Conservation (phyloP, 345 rosid species). For the Lagerstroemia speciosa region DNA sequence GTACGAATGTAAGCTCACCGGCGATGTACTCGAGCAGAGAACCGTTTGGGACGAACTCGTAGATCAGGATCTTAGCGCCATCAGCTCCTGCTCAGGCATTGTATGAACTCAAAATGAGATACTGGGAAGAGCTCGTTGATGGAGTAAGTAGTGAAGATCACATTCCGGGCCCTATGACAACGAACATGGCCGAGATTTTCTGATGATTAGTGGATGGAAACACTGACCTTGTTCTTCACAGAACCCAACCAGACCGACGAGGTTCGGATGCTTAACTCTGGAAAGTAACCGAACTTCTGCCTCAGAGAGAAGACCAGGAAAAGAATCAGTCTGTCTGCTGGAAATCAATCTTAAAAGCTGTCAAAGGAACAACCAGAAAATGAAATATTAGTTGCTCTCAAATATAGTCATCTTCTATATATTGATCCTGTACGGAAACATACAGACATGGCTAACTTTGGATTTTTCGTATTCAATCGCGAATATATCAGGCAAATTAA, state of each 20-base stretch:
- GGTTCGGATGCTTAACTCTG: slow-evolving; percentile 44
- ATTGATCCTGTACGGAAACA: background rate
- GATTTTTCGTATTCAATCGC: no score
- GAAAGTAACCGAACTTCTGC: slow-evolving; percentile 53
- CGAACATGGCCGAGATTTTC: background rate
- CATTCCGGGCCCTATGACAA: no score
- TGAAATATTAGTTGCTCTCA: background rate
- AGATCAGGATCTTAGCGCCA: slow-evolving; percentile 39
- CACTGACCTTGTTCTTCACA: slow-evolving; percentile 46
- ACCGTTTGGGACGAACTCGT: slow-evolving; percentile 49
- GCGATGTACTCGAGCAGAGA: slow-evolving; percentile 49
- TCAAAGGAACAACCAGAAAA: background rate
- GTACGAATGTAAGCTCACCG: slow-evolving; percentile 18
- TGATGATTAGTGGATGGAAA: background rate
- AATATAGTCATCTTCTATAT: background rate
- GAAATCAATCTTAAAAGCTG: background rate
- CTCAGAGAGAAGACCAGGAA: slow-evolving; percentile 18
- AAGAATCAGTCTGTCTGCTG: slow-evolving; percentile 6
- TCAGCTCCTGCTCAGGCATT: slow-evolving; percentile 24
- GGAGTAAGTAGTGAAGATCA: background rate
- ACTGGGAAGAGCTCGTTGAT: background rate
- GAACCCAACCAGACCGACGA: slow-evolving; percentile 47
- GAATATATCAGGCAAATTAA: no score
- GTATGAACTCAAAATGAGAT: background rate
- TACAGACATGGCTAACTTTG: no score